These are phyloP conservation scores for Dioszegia crocea DNA, from an alignment of 768 basidiomycete species.

Conservation along the genomic window DNA sequence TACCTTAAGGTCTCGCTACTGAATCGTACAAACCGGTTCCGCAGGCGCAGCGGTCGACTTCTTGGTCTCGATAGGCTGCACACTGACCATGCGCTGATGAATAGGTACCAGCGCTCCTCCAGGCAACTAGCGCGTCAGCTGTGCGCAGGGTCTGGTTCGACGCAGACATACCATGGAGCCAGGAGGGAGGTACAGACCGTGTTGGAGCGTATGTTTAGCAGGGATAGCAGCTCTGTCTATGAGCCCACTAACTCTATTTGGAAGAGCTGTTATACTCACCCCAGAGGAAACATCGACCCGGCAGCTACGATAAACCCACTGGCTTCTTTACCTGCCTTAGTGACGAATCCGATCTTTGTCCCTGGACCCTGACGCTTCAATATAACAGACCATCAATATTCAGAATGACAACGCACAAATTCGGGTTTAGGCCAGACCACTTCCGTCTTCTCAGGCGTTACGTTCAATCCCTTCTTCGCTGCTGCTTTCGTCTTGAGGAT, in stretches of 20 bases:
- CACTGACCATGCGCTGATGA: constrained; percentile 42
- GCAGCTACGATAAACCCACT: constrained; percentile 39
- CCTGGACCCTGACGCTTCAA: constrained; percentile 19
- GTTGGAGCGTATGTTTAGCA: constrained; percentile 19
- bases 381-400: too few relatives aligned
- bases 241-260: not conserved
- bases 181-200: constrained; percentile 37
- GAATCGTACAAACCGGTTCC: constrained; percentile 30
- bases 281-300: constrained; percentile 41
- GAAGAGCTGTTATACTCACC: constrained; percentile 8
- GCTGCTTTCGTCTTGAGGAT: constrained; percentile 42
- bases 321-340: constrained; percentile 26
- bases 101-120: constrained; percentile 14
- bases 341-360: constrained; percentile 35
- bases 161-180: constrained; percentile 38
- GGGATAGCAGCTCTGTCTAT: constrained; percentile 6
- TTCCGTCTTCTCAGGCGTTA: constrained; percentile 19
- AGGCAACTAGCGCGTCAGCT: not conserved
- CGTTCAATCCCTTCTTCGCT: constrained; percentile 31
- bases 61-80: constrained; percentile 33
- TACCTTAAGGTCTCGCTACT: not conserved
- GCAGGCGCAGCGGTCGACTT: not conserved
- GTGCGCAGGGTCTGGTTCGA: too few relatives aligned
- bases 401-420: constrained; percentile 25
- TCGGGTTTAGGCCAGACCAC: constrained; percentile 42